A percentile compares a stretch with the other conserved stretches of the same genome.
Evolutionary conservation across 148 eudicot species (phyloP).

Genomic region (Vaccinium corymbosum): DNA sequence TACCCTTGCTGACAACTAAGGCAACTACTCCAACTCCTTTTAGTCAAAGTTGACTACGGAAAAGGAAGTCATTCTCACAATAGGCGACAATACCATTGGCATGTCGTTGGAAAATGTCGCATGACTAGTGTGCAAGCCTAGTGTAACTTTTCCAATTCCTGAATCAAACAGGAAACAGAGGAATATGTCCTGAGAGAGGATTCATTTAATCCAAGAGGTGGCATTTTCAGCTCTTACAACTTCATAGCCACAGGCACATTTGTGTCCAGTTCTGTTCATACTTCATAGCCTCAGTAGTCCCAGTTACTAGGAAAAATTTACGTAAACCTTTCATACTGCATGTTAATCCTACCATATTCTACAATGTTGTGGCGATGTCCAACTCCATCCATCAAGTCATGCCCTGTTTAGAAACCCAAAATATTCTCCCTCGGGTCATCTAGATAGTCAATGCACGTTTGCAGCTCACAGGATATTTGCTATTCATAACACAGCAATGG

Average conservation of each 20-base stretch:
- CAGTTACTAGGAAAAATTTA: not conserved
- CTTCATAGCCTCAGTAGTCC: not conserved
- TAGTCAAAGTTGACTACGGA: not conserved
- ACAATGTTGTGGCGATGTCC: not conserved
- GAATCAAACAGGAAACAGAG: conserved; percentile 7
- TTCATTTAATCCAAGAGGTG: not conserved
- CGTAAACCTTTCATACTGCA: not conserved
- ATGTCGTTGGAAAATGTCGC: not conserved
- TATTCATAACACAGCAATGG: no score
- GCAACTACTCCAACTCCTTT: not conserved
- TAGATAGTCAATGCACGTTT: not conserved
- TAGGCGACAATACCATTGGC: not conserved
- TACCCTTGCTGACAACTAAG: not conserved
- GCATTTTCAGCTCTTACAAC: not conserved
- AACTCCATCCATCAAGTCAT: not conserved
- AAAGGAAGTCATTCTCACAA: not conserved
- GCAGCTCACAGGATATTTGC: not conserved
- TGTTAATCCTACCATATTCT: not conserved
- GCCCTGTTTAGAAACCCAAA: not conserved
- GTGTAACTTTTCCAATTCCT: not conserved
- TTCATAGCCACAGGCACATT: conserved; percentile 1
- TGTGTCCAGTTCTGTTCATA: not conserved
- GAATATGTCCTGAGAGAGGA: not conserved
- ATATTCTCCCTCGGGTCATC: not conserved
- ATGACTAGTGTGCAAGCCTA: not conserved